Evolutionary conservation across 228 moss, liverwort and hornwort genomes (phyloP), one percentile per base, ranked within the genome.

Genomic region (Sphagnum magellanicum): DNA sequence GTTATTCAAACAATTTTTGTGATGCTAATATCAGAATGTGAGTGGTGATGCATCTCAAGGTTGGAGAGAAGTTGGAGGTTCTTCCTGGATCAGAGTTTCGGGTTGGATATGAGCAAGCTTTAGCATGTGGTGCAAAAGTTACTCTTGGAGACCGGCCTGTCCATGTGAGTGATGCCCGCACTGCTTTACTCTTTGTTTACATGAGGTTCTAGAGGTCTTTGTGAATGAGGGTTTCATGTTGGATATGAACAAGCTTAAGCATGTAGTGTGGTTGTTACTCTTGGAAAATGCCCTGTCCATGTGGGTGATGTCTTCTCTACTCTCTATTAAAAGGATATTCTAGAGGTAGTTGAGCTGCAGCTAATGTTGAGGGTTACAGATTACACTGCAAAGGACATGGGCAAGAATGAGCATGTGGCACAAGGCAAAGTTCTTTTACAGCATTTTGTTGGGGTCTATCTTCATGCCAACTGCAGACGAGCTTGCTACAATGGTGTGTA

Each of bases 271-370:
- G 64, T 70, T 64, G 76, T 93, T 68, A 60, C 59, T 69, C 81
- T 93, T 4, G 93, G 91, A 75, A 91, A 93, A 78, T 89, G 93
- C 63, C 93, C 89, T 51, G 71, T 93, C 59, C 85, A 93, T 83
- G 93, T 85, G 71, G 17, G 69, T 66, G 60, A 71, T 8, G 68
- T 17, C 65, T 51, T 5, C 47, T 65, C 16, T 4, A 11, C n/a
- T 68, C n/a, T 17, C 7, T 58, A 10, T 6, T 66, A 10, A 4
- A 15, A 8, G n/a, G 32, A 66, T 13, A 32, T 32, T 32, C 32
- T 32, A 32, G 32, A 32, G 55, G 9, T 12, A 55, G 55, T 55
- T 55, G 55, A 55, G 8, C 66, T 13, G 53, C 60, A 67, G 59
- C 72, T 75, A 70, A 67, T 52, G 69, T 51, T 4, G 53, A 63